Evolutionary conservation across 345 rosid species (phyloP).

Genomic region (Arabidopsis arenosa): DNA sequence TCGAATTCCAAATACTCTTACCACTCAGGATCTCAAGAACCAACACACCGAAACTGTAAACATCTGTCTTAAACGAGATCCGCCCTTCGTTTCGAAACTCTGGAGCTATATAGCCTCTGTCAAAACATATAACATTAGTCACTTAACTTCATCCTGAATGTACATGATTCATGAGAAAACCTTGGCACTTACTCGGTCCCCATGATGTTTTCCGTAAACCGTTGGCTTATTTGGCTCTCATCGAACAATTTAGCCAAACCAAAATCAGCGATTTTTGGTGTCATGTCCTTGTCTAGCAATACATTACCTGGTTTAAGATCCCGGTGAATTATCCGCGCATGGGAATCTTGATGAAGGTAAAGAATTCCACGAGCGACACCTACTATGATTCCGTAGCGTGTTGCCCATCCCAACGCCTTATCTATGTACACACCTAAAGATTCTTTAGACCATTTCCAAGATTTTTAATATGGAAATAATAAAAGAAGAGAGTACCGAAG

Average conservation of each 20-base stretch:
- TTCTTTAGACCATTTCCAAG: constrained; percentile 14
- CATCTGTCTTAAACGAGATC: constrained; percentile 50
- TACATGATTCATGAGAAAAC: neutral
- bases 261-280: constrained; percentile 55
- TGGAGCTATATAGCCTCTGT: constrained; percentile 57
- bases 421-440: constrained; percentile 21
- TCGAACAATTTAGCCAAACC: constrained; percentile 52
- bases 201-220: constrained; percentile 18
- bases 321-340: constrained; percentile 52
- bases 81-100: constrained; percentile 47
- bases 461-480: neutral
- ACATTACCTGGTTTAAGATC: constrained; percentile 57
- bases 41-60: constrained; percentile 51
- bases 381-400: constrained; percentile 39
- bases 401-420: constrained; percentile 44
- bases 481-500: constrained; percentile 42
- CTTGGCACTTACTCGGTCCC: constrained; percentile 41
- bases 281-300: constrained; percentile 42
- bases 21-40: constrained; percentile 45
- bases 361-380: constrained; percentile 54
- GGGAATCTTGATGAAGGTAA: constrained; percentile 62
- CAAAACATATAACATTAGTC: neutral
- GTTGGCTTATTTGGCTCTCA: constrained; percentile 24
- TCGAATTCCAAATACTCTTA: constrained; percentile 23
- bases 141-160: neutral